phyloP scores from a whole-genome alignment of 1,284 basidiomycete genomes.

The Fistulina hepatica region DNA sequence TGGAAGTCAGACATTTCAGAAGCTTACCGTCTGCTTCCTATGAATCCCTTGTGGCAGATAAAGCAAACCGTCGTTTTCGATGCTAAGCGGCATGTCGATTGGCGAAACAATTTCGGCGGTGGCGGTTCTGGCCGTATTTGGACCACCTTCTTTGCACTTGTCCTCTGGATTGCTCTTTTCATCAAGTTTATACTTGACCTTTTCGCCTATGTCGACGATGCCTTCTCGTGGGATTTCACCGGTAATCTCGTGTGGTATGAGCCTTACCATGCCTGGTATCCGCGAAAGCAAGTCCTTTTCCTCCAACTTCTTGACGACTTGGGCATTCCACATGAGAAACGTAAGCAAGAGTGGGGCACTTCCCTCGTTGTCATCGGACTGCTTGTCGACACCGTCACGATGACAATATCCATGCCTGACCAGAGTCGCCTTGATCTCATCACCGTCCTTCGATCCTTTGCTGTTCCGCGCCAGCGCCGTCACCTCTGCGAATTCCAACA shows the following conservation, averaged over 20 bases:
- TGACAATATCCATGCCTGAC: slow-evolving; percentile 22
- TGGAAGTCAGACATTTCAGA: slow-evolving; percentile 31
- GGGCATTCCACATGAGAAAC: slow-evolving; percentile 26
- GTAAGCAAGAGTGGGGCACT: slow-evolving; percentile 27
- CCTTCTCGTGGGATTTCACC: slow-evolving; percentile 20
- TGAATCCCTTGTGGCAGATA: slow-evolving; percentile 33
- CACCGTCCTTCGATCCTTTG: no score
- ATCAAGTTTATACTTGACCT: no score
- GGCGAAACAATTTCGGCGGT: slow-evolving; percentile 24
- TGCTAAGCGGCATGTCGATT: slow-evolving; percentile 19
- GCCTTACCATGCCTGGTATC: slow-evolving; percentile 21
- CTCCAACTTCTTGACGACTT: slow-evolving; percentile 31
- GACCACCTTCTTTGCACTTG: slow-evolving; percentile 22
- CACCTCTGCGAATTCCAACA: slow-evolving; percentile 15
- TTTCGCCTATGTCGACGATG: slow-evolving; percentile 29
- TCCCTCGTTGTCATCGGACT: slow-evolving; percentile 28
- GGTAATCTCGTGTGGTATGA: slow-evolving; percentile 18
- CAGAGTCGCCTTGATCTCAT: slow-evolving; percentile 12
- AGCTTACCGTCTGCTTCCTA: slow-evolving; percentile 27
- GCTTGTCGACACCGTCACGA: slow-evolving; percentile 21
- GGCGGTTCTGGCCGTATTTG: slow-evolving; percentile 19
- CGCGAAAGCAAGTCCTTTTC: slow-evolving; percentile 22
- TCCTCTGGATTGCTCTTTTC: slow-evolving; percentile 27
- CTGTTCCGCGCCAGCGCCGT: slow-evolving; percentile 2
- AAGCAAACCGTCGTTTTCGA: slow-evolving; percentile 28